A percentile compares a stretch with the other conserved stretches of the same genome.
phyloP scores from a whole-genome alignment of 805 yeast species.

The Ogataea neopini region DNA sequence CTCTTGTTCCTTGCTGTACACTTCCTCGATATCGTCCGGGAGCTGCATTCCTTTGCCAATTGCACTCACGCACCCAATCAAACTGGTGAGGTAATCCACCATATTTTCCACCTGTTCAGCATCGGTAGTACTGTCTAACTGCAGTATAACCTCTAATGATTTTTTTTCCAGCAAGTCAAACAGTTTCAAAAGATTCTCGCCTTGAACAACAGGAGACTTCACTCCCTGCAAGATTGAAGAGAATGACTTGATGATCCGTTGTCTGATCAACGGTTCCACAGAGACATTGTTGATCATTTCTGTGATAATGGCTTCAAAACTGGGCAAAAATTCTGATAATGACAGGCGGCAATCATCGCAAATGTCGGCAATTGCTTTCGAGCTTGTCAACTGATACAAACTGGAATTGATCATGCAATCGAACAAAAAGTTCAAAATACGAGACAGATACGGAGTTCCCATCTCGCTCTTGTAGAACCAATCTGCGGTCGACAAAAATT shows the following conservation, averaged over 20 bases:
- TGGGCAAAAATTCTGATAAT: constrained; percentile 44
- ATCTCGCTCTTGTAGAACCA: constrained; percentile 53
- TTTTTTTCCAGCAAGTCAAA: constrained; percentile 27
- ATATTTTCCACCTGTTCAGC: constrained; percentile 29
- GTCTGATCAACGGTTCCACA: constrained; percentile 50
- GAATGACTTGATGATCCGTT: constrained; percentile 61
- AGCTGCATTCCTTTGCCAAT: constrained; percentile 68
- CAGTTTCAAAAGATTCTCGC: constrained; percentile 26
- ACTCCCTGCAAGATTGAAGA: constrained; percentile 61
- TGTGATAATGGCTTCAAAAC: constrained; percentile 47
- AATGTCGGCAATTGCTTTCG: constrained; percentile 58
- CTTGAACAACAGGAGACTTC: constrained; percentile 48
- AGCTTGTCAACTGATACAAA: constrained; percentile 39
- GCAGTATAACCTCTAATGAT: constrained; percentile 16
- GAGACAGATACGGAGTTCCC: constrained; percentile 48
- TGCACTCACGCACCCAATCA: constrained; percentile 64
- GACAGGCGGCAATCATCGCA: constrained; percentile 54
- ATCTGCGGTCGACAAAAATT: constrained; percentile 58
- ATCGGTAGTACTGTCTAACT: constrained; percentile 11
- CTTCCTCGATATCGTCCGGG: constrained; percentile 53
- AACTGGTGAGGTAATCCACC: constrained; percentile 51
- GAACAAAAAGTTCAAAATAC: constrained; percentile 52
- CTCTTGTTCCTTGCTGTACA: constrained; percentile 37
- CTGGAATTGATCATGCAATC: constrained; percentile 33
- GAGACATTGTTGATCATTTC: constrained; percentile 45